A percentile compares a stretch with the other conserved stretches of the same genome.
Evolutionary conservation across 352 stramenopile genomes (phyloP).

Genomic region (Pythium scleroteichum): DNA sequence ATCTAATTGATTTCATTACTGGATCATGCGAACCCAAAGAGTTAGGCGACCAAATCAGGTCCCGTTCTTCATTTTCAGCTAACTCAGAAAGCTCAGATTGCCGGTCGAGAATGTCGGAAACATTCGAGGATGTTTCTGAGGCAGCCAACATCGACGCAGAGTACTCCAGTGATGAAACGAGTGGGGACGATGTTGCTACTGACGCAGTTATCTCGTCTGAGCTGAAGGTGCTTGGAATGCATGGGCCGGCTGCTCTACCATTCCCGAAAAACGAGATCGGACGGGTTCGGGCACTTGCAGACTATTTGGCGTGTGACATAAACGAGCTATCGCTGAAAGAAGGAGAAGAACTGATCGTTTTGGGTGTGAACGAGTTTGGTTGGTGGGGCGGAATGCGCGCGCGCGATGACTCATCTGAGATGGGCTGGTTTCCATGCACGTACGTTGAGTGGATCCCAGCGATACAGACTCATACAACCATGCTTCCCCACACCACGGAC

Average conservation of each 20-base stretch:
- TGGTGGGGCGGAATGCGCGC: conserved; percentile 40
- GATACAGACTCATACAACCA: conserved; percentile 5
- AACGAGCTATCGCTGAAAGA: conserved; percentile 36
- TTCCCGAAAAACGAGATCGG: conserved; percentile 19
- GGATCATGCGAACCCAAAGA: too few relatives aligned
- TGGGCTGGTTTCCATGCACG: conserved; percentile 54
- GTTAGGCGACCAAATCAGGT: too few relatives aligned
- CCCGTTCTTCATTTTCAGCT: neutral
- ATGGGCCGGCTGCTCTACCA: conserved; percentile 4
- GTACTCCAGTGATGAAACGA: conserved; percentile 7
- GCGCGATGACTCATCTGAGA: neutral
- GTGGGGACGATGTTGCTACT: neutral
- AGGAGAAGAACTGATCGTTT: conserved; percentile 33
- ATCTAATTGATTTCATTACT: too few relatives aligned
- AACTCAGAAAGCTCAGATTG: neutral
- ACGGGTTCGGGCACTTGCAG: conserved; percentile 34
- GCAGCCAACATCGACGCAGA: neutral
- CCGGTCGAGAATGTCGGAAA: neutral
- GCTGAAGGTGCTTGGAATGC: neutral
- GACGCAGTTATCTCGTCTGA: neutral
- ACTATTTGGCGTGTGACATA: conserved; percentile 32
- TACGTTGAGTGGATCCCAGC: conserved; percentile 43
- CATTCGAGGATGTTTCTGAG: neutral
- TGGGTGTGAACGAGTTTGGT: conserved; percentile 41
- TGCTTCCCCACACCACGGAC: neutral